Evolutionary conservation across 371 early-diverging fungal genomes (phyloP).

Genomic region (Haplosporangium sp.): DNA sequence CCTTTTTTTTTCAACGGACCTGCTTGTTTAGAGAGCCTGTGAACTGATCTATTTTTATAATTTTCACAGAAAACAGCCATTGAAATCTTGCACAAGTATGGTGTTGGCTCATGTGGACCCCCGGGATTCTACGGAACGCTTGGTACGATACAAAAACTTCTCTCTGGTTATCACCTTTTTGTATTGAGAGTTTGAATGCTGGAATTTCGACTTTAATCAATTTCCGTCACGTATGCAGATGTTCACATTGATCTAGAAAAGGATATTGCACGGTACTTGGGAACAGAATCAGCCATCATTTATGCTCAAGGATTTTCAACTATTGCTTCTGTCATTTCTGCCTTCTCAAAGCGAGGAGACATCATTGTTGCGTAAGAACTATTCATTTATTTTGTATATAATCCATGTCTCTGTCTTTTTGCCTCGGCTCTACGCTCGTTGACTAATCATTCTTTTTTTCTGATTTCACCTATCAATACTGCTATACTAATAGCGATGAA

Average conservation of each 20-base stretch:
- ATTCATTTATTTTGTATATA: background rate
- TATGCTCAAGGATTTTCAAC: slow-evolving; percentile 99
- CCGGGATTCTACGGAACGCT: slow-evolving; percentile 99
- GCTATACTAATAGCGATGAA: slow-evolving; percentile 69
- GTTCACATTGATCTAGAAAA: slow-evolving; percentile 97
- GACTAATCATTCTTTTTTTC: background rate
- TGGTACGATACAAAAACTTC: slow-evolving; percentile 47
- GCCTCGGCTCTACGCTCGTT: background rate
- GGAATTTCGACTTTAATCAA: too few relatives aligned
- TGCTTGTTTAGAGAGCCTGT: background rate
- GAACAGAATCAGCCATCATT: slow-evolving; percentile 92
- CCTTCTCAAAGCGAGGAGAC: slow-evolving; percentile 98
- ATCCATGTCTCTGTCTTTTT: too few relatives aligned
- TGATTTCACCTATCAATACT: background rate
- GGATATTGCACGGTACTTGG: slow-evolving; percentile 89
- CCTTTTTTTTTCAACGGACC: too few relatives aligned
- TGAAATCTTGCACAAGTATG: slow-evolving; percentile 93
- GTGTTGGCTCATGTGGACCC: slow-evolving; percentile 99
- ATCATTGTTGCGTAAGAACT: slow-evolving; percentile 85
- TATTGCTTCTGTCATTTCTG: slow-evolving; percentile 96
- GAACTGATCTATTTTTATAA: background rate
- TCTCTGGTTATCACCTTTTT: background rate
- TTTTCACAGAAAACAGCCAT: slow-evolving; percentile 80
- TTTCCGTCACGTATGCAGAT: slow-evolving; percentile 63
- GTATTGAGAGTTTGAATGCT: background rate